These are phyloP conservation scores for Lavandula angustifolia DNA, from an alignment of 257 asterid species.

Conservation along the genomic window DNA sequence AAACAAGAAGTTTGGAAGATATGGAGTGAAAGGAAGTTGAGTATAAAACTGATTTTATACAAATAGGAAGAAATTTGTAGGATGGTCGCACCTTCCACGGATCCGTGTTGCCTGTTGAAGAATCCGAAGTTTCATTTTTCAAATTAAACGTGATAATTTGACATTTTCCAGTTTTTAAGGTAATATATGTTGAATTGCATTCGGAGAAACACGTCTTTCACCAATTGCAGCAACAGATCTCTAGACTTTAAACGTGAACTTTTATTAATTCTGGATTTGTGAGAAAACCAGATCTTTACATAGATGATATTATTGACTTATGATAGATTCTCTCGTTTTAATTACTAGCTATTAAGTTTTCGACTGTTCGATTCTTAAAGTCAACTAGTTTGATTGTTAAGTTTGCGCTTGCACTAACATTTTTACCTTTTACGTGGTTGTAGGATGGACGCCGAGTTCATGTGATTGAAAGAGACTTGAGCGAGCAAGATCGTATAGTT, in stretches of 20 bases:
- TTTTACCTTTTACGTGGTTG: background rate
- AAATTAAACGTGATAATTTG: background rate
- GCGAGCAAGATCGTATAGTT: slow-evolving; percentile 77
- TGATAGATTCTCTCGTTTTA: background rate
- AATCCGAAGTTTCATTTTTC: slow-evolving; percentile 1
- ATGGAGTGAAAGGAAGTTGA: slow-evolving; percentile 17
- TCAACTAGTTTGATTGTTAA: background rate
- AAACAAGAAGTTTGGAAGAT: slow-evolving; percentile 17
- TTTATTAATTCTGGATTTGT: background rate
- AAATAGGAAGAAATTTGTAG: background rate
- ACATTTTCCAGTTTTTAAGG: background rate
- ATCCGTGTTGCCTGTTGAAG: slow-evolving; percentile 25
- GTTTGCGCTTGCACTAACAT: background rate
- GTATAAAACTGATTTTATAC: slow-evolving; percentile 6
- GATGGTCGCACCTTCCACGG: background rate
- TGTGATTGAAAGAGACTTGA: slow-evolving; percentile 78
- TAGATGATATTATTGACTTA: background rate
- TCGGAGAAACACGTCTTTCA: background rate
- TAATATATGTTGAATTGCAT: background rate
- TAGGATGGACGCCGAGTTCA: slow-evolving; percentile 78
- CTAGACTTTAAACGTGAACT: background rate
- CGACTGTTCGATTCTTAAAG: background rate
- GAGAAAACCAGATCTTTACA: too few relatives aligned
- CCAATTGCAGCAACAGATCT: background rate
- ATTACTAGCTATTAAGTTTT: background rate